Evolutionary conservation across 306 rosid species (phyloP), one percentile per base, ranked within the genome.

Genomic region (Argentina anserina): DNA sequence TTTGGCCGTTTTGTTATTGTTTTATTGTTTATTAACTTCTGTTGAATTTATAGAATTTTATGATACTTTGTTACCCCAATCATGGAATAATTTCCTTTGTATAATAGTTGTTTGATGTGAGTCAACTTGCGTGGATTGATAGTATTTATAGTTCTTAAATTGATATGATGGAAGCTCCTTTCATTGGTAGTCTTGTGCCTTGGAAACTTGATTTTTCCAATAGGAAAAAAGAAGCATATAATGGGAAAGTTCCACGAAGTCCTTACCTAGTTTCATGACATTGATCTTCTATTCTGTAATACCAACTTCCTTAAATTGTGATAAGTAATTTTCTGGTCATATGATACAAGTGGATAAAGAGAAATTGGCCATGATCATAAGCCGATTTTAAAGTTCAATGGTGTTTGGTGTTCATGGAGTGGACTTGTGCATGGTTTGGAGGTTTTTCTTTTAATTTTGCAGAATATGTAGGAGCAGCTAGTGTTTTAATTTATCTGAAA

Each of bases 1-100:
- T 83, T 73, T 75, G 65, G 71, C 74, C 62, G 64, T 73, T 83
- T 84, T 79, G 74, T 76, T 68, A 76, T 76, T 33, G 64, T 58
- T 75, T 33, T 67, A 26, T 76, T 47, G 46, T 43, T n/a, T 53
- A 45, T 65, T 75, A 69, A 75, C 75, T 43, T 78, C 63, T 45
- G 55, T 70, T 80, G 49, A 49, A 63, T 84, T 70, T 37, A 52
- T 52, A n/a, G 34, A 79, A 76, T 67, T 79, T 42, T 36, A 46
- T 74, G 56, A 76, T 69, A 25, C 72, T 41, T 60, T 34, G 67
- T 45, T 69, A 47, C 55, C 31, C 52, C 69, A 33, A 67, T 67
- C 53, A 40, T 41, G 56, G 50, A 70, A 36, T 37, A 23, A n/a
- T 4, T 34, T 66, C 18, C 31, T 13, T 67, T 31, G 33, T 31